phyloP scores from a whole-genome alignment of 2,329 filamentous ascomycete species.

The Falciphora oryzae region DNA sequence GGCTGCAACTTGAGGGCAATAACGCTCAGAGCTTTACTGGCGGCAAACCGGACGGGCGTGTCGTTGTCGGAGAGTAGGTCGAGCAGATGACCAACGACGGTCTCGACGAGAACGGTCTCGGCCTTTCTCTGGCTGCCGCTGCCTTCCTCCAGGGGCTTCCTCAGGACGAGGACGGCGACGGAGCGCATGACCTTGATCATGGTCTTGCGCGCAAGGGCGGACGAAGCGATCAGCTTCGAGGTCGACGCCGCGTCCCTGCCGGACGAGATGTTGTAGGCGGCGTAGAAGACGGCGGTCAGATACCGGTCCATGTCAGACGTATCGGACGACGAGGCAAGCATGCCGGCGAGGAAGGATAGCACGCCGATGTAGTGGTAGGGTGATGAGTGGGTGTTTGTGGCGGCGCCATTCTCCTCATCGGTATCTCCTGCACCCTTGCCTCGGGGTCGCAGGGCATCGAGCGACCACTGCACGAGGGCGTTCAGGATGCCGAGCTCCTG shows the following conservation, averaged over 20 bases:
- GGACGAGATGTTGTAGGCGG: constrained; percentile 54
- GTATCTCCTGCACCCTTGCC: constrained; percentile 13
- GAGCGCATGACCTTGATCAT: constrained; percentile 81
- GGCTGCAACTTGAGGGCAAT: constrained; percentile 73
- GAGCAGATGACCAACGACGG: constrained; percentile 74
- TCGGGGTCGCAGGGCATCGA: constrained; percentile 50
- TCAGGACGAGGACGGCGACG: constrained; percentile 60
- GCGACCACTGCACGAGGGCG: constrained; percentile 64
- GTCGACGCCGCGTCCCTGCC: constrained; percentile 28
- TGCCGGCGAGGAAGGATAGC: constrained; percentile 71
- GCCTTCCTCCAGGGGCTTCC: constrained; percentile 38
- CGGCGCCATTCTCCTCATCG: constrained; percentile 27
- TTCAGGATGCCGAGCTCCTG: constrained; percentile 66
- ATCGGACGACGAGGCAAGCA: constrained; percentile 63
- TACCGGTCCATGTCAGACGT: constrained; percentile 68
- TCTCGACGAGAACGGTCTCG: constrained; percentile 59
- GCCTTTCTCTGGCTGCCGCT: constrained; percentile 18
- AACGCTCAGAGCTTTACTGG: constrained; percentile 87
- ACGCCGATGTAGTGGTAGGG: constrained; percentile 75
- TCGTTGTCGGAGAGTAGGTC: constrained; percentile 78
- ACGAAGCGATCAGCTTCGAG: constrained; percentile 52
- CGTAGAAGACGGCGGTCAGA: constrained; percentile 59
- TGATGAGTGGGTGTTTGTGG: constrained; percentile 27
- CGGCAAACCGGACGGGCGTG: constrained; percentile 82
- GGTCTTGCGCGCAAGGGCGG: constrained; percentile 74